Evolutionary conservation across 2,329 filamentous ascomycete genomes (phyloP).

Genomic region (Cercospora sp.): DNA sequence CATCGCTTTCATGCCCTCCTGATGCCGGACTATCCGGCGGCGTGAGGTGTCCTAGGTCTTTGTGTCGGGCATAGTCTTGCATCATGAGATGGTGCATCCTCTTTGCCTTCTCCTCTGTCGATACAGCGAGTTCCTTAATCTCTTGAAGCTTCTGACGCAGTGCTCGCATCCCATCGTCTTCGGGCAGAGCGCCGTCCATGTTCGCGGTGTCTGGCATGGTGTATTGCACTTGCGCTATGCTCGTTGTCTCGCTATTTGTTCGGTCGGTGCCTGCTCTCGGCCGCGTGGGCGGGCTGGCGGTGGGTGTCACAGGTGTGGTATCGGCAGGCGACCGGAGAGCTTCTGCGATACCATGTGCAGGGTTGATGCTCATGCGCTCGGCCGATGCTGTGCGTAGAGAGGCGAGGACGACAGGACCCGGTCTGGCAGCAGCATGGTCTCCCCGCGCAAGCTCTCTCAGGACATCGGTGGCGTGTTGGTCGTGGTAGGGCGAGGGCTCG

Average conservation of each 20-base stretch:
- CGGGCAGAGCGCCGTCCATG: constrained; percentile 42
- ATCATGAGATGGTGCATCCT: constrained; percentile 53
- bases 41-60: constrained; percentile 13
- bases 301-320: constrained; percentile 9
- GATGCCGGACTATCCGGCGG: constrained; percentile 12
- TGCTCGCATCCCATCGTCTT: constrained; percentile 53
- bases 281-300: constrained; percentile 9
- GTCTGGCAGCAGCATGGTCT: neutral
- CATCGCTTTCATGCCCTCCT: constrained; percentile 16
- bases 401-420: constrained; percentile 2
- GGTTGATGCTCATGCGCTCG: constrained; percentile 29
- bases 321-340: constrained; percentile 15
- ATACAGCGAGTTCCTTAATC: constrained; percentile 46
- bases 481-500: neutral
- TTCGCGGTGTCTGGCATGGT: constrained; percentile 10
- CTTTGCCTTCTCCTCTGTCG: constrained; percentile 52
- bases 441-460: neutral
- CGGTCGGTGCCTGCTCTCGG: constrained; percentile 10
- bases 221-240: neutral
- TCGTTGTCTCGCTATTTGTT: neutral
- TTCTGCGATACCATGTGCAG: constrained; percentile 25
- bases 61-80: constrained; percentile 44
- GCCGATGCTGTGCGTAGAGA: constrained; percentile 11
- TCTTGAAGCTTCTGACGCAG: constrained; percentile 51
- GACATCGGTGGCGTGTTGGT: neutral